Evolutionary conservation across 2,329 filamentous ascomycete species (phyloP).

Genomic region (Aspergillus candidus): DNA sequence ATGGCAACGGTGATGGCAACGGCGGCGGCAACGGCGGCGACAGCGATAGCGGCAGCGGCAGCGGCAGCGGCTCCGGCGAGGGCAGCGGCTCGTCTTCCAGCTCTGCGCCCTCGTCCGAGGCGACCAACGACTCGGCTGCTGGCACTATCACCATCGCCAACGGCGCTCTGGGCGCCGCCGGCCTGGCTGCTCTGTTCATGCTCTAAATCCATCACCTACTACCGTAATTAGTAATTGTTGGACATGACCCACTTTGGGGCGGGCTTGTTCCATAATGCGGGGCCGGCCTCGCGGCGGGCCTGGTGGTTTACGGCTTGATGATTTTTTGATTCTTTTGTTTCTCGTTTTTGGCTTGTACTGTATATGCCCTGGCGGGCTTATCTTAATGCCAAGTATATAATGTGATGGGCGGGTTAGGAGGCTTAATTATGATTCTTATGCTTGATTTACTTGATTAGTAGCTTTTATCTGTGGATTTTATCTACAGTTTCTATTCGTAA

Average conservation of each 20-base stretch:
- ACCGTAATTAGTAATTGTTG: slow-evolving; percentile 5
- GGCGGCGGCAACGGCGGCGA: slow-evolving; percentile 11
- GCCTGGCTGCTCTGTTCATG: slow-evolving; percentile 38
- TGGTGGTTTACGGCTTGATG: background rate
- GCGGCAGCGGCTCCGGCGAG: slow-evolving; percentile 10
- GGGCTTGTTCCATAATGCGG: slow-evolving; percentile 1
- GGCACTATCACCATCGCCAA: slow-evolving; percentile 25
- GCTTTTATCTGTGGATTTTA: too few species aligned
- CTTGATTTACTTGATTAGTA: background rate
- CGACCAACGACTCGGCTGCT: slow-evolving; percentile 22
- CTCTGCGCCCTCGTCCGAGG: slow-evolving; percentile 11
- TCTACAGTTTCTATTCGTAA: too few species aligned
- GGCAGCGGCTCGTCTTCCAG: slow-evolving; percentile 8
- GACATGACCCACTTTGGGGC: background rate
- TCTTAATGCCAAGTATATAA: slow-evolving; percentile 6
- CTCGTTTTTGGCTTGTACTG: slow-evolving; percentile 9
- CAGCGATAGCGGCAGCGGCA: slow-evolving; percentile 11
- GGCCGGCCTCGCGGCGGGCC: background rate
- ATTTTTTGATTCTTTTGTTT: background rate
- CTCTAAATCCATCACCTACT: slow-evolving; percentile 26
- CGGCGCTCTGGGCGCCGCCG: slow-evolving; percentile 34
- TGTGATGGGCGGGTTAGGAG: slow-evolving; percentile 2
- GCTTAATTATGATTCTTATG: slow-evolving; percentile 1
- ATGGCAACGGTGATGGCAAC: slow-evolving; percentile 13
- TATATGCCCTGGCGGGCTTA: slow-evolving; percentile 7